Evolutionary conservation across 306 rosid species (phyloP), one percentile per base, ranked within the genome.

Genomic region (Pueraria montana): DNA sequence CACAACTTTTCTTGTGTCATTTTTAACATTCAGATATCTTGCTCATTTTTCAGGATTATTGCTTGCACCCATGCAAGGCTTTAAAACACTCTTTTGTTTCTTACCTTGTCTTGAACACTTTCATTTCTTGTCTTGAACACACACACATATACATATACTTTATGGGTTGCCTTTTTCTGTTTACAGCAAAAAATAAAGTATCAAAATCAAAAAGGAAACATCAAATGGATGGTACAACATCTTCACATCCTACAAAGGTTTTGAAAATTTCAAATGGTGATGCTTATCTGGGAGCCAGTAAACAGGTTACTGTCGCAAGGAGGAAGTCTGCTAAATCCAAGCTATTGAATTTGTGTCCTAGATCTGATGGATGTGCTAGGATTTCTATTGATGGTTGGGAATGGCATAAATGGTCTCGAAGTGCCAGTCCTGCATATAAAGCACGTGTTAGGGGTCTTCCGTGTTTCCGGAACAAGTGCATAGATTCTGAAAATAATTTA

Each of bases 381-480:
- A 84, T 88, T 76, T 94, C 99, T 75, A 88, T 96, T 87, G 87
- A 88, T 88, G 99, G 99, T 20, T 92, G 94, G 98, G 92, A 90
- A 84, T 96, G 98, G 99, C 99, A 85, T 88, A 88, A 84, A 61
- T 96, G 99, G 99, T 94, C 98, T 45, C 83, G 76, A 68, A 88
- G 82, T 40, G 97, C 99, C 26, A 96, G 86, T 83, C 93, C 97
- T 80, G 87, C 94, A 76, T 87, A 84, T 84, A 91, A 96, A 88
- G 93, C 96, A 82, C 88, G 89, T 71, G 86, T 85, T 70, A 91
- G 98, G 85, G 98, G 99, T 36, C 82, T 83, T 69, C 83, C 81
- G 4, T 72, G 42, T 80, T 77, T 82, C 55, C 84, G 84, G 68
- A 74, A 83, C 49, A 91, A 87, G 84, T 73, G 56, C 78, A 49